Base-by-base conservation (phyloP, 257 asterid species). In the Solanum chiquidenum region DNA sequence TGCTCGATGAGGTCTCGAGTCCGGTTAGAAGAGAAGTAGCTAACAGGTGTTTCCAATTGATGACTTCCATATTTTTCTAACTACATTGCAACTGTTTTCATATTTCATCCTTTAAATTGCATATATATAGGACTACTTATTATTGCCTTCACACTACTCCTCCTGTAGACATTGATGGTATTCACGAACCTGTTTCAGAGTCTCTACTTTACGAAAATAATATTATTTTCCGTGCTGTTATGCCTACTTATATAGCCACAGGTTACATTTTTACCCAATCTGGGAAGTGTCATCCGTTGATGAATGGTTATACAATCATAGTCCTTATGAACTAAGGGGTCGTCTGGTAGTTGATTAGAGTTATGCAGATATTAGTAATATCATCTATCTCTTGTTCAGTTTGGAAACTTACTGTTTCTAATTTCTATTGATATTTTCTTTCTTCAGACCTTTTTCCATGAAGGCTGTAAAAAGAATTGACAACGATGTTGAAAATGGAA, bases 401-500 rank as follows among this genome's bases (percentile, higher is more conserved):
- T 33, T n/a, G 79, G 5, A 69, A 31, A 13, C 18, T 18, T 33
- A 9, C 79, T 72, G 0, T 34, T 73, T 34, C 46, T 34, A 18
- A 73, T 73, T 73, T 34, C 44, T 31, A 68, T 69, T 58, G 25
- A 44, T 8, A 13, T 88, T 80, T n/a, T 64, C 16, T 83, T 38
- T 29, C 23, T 85, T 87, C 52, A 38, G 89, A 66, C 88, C 85
- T 72, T 88, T 88, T 73, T 90, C 89, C 72, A 92, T 90, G 96
- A 95, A 89, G 92, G 85, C 87, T 88, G 89, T 87, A 33, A 88
- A 52, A 69, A 86, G 86, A 86, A 90, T 88, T 7, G 64, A 55
- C 23, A 93, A 92, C 9, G 99, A 97, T 84, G 14, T 95, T 86
- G 99, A 97, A 90, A 91, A 75, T 86, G 96, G 94, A 86, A 90